Conservation (phyloP, 2,329 filamentous ascomycete species). For the Alternaria sp. region DNA sequence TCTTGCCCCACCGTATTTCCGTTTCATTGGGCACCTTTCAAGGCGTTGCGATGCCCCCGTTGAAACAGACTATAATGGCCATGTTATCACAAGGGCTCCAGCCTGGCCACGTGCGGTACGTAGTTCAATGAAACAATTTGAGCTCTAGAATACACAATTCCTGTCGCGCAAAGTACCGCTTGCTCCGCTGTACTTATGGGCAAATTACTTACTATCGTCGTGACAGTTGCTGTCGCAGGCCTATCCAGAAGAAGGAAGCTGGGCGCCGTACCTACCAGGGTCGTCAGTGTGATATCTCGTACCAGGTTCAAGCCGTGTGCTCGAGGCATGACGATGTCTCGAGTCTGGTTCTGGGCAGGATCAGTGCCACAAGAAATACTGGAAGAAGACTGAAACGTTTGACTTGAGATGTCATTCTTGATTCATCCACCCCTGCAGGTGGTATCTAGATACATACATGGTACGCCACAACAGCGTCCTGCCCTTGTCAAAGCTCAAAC, state of each 20-base stretch:
- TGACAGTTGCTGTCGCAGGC: slow-evolving; percentile 16
- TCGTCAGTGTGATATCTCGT: slow-evolving; percentile 4
- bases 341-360: slow-evolving; percentile 2
- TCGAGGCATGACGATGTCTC: slow-evolving; percentile 15
- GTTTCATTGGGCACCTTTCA: slow-evolving; percentile 20
- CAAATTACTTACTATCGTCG: slow-evolving; percentile 10
- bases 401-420: slow-evolving; percentile 29
- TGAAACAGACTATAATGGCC: slow-evolving; percentile 35
- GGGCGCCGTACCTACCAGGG: neutral
- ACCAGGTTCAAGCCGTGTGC: neutral
- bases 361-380: slow-evolving; percentile 23
- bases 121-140: slow-evolving; percentile 12
- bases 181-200: neutral
- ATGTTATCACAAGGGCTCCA: slow-evolving; percentile 19
- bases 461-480: slow-evolving; percentile 35
- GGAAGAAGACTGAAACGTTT: slow-evolving; percentile 13
- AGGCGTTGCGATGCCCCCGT: slow-evolving; percentile 23
- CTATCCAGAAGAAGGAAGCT: neutral
- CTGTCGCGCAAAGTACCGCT: slow-evolving; percentile 2
- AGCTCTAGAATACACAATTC: slow-evolving; percentile 1
- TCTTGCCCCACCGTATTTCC: slow-evolving; percentile 20
- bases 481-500: slow-evolving; percentile 21
- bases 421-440: slow-evolving; percentile 34
- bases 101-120: slow-evolving; percentile 11
- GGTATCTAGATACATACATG: slow-evolving; percentile 34